Evolutionary conservation across 208 protist genomes (phyloP), one percentile per base, ranked within the genome.

Genomic region (Trypanosoma caninum): DNA sequence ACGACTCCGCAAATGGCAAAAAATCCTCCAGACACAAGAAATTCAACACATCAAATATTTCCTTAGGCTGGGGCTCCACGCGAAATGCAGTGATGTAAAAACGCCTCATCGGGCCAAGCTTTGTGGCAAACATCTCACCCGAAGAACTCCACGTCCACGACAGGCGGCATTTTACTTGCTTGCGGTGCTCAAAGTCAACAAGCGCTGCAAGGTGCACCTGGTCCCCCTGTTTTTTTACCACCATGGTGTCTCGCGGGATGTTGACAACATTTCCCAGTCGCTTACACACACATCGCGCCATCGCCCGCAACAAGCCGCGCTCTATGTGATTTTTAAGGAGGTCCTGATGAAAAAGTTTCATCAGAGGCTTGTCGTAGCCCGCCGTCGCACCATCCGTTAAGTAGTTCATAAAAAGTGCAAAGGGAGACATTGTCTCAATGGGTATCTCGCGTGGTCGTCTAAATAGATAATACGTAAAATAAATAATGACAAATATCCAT

Each of bases 31-130:
- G 52, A 4, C 77, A 20, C 10, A 93, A 27, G 60, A 80, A 95
- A 40, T 78, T 38, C 14, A 88, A 41, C 38, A 93, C 70, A 65
- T 90, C 71, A 14, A 90, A 82, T 53, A 62, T 14, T 8, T 44
- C 58, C 27, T 78, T 71, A 14, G n/a, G 41, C 23, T 54, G 57
- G 0, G 59, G 66, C 48, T 81, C 76, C 1, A 95, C 73, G 69
- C 74, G 69, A 59, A 95, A 95, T 28, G 62, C 63, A 2, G 75
- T 92, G 34, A 95, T 78, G 44, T 90, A 75, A 59, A 92, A 95
- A 3, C 54, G 63, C 51, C 59, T 44, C 16, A 63, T 3, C 11
- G 11, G 3, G 10, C 42, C 53, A 23, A 23, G 7, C 37, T 23
- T 56, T 14, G 25, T 35, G n/a, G 16, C 31, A 27, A 37, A 14